Conservation (phyloP, 257 asterid genomes). For the Eustoma russellianum region DNA sequence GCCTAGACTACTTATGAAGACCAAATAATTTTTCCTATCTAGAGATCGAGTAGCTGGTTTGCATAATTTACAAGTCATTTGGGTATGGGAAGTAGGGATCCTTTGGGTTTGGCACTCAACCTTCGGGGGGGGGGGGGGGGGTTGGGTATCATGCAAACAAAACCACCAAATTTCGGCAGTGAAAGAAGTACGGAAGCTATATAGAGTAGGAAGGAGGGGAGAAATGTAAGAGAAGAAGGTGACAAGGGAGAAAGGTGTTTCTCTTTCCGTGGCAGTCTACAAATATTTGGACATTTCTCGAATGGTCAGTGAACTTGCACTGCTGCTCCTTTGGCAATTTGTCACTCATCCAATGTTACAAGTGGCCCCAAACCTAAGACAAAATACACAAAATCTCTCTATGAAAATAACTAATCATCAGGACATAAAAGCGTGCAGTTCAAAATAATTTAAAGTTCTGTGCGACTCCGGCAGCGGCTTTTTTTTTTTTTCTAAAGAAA, state of each 20-base stretch:
- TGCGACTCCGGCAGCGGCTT: neutral
- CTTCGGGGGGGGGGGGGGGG: too few species aligned
- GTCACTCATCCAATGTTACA: slow-evolving; percentile 27
- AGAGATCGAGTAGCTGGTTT: too few species aligned
- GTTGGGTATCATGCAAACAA: too few species aligned
- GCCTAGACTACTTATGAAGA: too few species aligned
- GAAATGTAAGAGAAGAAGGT: slow-evolving; percentile 27
- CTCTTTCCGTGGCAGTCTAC: slow-evolving; percentile 12
- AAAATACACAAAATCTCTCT: neutral
- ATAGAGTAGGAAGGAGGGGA: neutral
- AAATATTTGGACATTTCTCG: slow-evolving; percentile 5
- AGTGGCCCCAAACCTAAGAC: slow-evolving; percentile 36
- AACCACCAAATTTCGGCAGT: neutral
- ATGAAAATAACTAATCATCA: neutral
- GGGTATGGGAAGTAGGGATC: too few species aligned
- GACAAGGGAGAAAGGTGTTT: slow-evolving; percentile 28
- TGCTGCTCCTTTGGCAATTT: slow-evolving; percentile 45
- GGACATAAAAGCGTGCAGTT: neutral
- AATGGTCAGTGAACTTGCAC: slow-evolving; percentile 21
- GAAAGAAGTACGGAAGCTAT: neutral
- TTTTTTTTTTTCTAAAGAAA: too few species aligned
- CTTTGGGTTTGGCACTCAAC: too few species aligned
- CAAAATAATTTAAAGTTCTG: slow-evolving; percentile 13
- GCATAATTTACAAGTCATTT: too few species aligned
- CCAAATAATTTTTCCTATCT: too few species aligned